Base-by-base conservation (phyloP, 2,329 filamentous ascomycete species). In the Aspergillus quadricinctus region DNA sequence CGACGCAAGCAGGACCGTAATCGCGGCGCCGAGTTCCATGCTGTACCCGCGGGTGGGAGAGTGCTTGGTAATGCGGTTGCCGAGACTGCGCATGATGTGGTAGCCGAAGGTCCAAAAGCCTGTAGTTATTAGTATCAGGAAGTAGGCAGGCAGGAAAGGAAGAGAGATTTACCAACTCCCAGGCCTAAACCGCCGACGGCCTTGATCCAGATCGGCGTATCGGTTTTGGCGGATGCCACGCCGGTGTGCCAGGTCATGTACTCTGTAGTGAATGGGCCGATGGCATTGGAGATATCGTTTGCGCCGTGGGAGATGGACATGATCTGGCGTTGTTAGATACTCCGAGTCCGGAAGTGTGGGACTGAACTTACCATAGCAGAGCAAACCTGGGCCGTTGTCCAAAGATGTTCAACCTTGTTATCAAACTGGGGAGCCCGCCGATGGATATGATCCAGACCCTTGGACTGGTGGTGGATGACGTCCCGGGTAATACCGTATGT, bases 331-430 rank as follows among this genome's bases (percentile, higher is more conserved):
- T 31, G 29, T 31, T 31, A 11, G 29, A 27, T 6, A 27, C 25
- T 27, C 25, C 25, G 23, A 2, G 23, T 23, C 23, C 3, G 25
- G 25, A 7, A 11, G 10, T 31, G 29, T 31, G 29, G 9, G 10
- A n/a, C n/a, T n/a, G 29, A 4, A 31, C 3, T 1, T 31, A 11
- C 29, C 10, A 11, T 31, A 31, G 29, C 10, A 31, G 29, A 31
- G 10, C 29, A 31, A 11, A 31, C 10, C 29, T 31, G 29, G 3
- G 10, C 29, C 0, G 29, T 31, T 4, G 41, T 75, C 74, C 5
- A 69, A 70, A 78, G 67, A 65, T 81, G 77, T 63, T 80, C 78
- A 14, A 78, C 76, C 4, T 73, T 70, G 57, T 75, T 75, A 61
- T 80, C 78, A 59, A 79, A 80, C 5, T 68, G 67, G 37, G 72